Conservation (phyloP, 192 early-diverging fungal species). For the Backusella australiensis region DNA sequence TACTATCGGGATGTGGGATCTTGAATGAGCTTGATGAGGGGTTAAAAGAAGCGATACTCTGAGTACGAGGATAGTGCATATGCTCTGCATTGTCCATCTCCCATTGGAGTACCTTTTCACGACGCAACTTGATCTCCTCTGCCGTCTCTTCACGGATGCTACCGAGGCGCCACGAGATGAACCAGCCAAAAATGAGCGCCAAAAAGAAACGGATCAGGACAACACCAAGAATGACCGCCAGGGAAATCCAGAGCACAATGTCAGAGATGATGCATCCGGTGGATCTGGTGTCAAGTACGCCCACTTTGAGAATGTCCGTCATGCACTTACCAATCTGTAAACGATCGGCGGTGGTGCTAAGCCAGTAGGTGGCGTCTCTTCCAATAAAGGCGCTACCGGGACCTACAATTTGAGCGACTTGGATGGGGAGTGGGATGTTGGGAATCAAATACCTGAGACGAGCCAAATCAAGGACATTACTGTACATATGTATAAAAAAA, state of each 20-base stretch:
- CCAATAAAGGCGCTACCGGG: constrained; percentile 46
- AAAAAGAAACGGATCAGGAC: constrained; percentile 71
- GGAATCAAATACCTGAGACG: constrained; percentile 58
- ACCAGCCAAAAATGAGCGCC: constrained; percentile 82
- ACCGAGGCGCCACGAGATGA: constrained; percentile 74
- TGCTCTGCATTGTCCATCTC: constrained; percentile 40
- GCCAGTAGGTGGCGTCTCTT: constrained; percentile 49
- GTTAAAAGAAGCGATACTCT: constrained; percentile 45
- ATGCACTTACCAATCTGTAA: constrained; percentile 67
- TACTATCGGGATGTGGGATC: constrained; percentile 25
- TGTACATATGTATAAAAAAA: constrained; percentile 9
- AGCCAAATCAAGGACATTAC: constrained; percentile 68
- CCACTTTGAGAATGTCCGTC: constrained; percentile 76
- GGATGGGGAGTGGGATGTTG: constrained; percentile 46
- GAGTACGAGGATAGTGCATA: constrained; percentile 52
- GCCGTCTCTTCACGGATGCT: constrained; percentile 65
- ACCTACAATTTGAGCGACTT: constrained; percentile 39
- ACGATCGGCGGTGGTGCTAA: constrained; percentile 47
- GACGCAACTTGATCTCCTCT: constrained; percentile 42
- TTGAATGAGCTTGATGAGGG: not conserved
- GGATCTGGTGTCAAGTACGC: constrained; percentile 72
- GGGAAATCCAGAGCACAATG: constrained; percentile 76
- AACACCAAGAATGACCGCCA: constrained; percentile 66
- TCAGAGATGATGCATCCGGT: constrained; percentile 82
- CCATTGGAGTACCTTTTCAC: constrained; percentile 41